phyloP scores from a whole-genome alignment of 768 basidiomycete genomes.

The Leccinum disarticulatum region DNA sequence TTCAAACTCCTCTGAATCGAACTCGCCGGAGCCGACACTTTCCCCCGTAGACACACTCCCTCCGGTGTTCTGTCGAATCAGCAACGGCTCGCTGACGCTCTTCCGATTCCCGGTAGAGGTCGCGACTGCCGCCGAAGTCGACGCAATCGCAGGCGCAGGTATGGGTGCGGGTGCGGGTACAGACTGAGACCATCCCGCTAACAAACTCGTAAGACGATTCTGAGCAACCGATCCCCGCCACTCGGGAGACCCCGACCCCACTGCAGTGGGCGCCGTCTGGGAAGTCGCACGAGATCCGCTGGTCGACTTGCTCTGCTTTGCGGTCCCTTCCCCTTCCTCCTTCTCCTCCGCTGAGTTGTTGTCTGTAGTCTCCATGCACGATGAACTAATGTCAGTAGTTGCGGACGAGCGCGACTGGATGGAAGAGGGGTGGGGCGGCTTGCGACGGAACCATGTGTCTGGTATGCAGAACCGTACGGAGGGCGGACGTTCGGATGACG shows the following conservation, averaged over 20 bases:
- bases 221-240: conserved; percentile 57
- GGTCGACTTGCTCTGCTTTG: conserved; percentile 45
- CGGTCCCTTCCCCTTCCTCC: conserved; percentile 57
- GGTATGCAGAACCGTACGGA: conserved; percentile 67
- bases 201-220: conserved; percentile 61
- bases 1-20: conserved; percentile 55
- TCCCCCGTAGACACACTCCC: conserved; percentile 30
- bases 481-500: conserved; percentile 11
- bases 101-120: conserved; percentile 44
- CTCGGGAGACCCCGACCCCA: conserved; percentile 42
- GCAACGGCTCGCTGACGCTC: conserved; percentile 71
- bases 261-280: conserved; percentile 9
- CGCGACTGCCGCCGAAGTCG: conserved; percentile 30
- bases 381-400: conserved; percentile 41
- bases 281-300: conserved; percentile 24
- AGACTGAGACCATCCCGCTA: conserved; percentile 62
- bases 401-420: conserved; percentile 52
- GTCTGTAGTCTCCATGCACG: background rate
- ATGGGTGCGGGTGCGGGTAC: conserved; percentile 30
- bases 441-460: conserved; percentile 78
- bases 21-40: conserved; percentile 32
- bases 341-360: conserved; percentile 32
- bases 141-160: conserved; percentile 16
- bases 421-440: conserved; percentile 52
- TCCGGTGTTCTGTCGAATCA: conserved; percentile 48